A percentile compares a stretch with the other conserved stretches of the same genome.
These are phyloP conservation scores for Aspergillus intermedius DNA, from an alignment of 2,329 filamentous ascomycete genomes.

Conservation along the genomic window DNA sequence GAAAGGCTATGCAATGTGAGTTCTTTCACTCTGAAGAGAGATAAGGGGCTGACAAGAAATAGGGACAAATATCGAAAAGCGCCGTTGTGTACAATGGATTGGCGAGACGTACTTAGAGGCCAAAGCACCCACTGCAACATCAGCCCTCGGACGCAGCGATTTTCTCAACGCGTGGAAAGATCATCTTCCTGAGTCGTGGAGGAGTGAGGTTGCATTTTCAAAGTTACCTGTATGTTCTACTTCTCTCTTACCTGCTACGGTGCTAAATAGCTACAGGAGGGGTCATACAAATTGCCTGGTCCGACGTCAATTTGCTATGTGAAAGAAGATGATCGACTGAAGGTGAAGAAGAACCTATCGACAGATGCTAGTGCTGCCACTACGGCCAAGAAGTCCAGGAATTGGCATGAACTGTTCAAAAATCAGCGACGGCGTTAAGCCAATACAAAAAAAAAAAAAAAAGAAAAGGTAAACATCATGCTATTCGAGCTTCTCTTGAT, in stretches of 20 bases:
- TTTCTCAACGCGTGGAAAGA: constrained; percentile 38
- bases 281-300: constrained; percentile 28
- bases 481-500: too few relatives aligned
- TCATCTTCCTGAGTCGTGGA: constrained; percentile 39
- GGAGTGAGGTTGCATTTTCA: constrained; percentile 26
- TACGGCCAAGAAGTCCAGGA: constrained; percentile 30
- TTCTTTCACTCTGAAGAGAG: constrained; percentile 1
- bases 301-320: constrained; percentile 33
- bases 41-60: not conserved
- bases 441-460: not conserved
- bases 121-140: constrained; percentile 23
- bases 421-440: constrained; percentile 25
- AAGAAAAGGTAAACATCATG: not conserved
- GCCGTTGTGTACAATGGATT: constrained; percentile 29
- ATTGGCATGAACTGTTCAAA: constrained; percentile 41
- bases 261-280: constrained; percentile 14
- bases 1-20: constrained; percentile 32
- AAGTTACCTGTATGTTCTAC: constrained; percentile 27
- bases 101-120: constrained; percentile 36
- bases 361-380: constrained; percentile 17
- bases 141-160: constrained; percentile 25
- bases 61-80: constrained; percentile 37
- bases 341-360: constrained; percentile 18
- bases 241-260: not conserved
- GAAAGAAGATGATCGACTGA: constrained; percentile 24